These are phyloP conservation scores for Colletotrichum navitas DNA, from an alignment of 2,329 filamentous ascomycete species.

Conservation along the genomic window DNA sequence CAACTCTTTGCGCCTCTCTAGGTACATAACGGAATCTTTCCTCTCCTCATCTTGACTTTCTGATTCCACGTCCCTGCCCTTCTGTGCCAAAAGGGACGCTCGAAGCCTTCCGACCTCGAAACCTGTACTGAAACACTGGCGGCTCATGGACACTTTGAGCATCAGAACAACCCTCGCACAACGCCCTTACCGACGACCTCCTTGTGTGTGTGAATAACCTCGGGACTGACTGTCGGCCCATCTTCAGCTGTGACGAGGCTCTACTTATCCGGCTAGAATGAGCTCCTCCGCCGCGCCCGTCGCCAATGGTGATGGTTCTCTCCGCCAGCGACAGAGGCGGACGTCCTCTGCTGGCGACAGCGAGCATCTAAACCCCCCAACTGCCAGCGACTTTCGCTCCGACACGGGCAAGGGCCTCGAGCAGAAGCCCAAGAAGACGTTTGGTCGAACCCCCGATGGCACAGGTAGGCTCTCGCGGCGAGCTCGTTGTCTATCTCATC, in stretches of 20 bases:
- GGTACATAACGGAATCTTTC: background rate
- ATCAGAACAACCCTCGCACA: slow-evolving; percentile 34
- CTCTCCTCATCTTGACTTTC: background rate
- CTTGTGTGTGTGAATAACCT: slow-evolving; percentile 37
- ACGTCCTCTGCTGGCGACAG: slow-evolving; percentile 21
- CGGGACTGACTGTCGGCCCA: slow-evolving; percentile 16
- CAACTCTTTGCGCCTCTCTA: slow-evolving; percentile 15
- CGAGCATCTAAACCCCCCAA: slow-evolving; percentile 24
- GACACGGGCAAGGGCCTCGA: slow-evolving; percentile 16
- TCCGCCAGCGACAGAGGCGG: slow-evolving; percentile 36
- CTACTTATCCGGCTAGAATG: slow-evolving; percentile 39
- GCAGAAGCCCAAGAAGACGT: slow-evolving; percentile 76
- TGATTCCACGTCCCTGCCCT: background rate
- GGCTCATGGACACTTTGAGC: slow-evolving; percentile 40
- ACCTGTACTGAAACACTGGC: slow-evolving; percentile 32
- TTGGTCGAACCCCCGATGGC: slow-evolving; percentile 90
- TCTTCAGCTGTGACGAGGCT: background rate
- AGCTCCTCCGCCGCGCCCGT: slow-evolving; percentile 42
- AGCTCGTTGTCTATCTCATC: background rate
- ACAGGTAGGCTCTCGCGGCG: slow-evolving; percentile 74
- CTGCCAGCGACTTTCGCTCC: slow-evolving; percentile 15
- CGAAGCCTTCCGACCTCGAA: slow-evolving; percentile 1
- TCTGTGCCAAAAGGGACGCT: slow-evolving; percentile 5
- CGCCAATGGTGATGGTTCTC: slow-evolving; percentile 30
- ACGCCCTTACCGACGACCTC: slow-evolving; percentile 40